Evolutionary conservation across 2,329 filamentous ascomycete species (phyloP).

Genomic region (Camptophora hylomeconis): DNA sequence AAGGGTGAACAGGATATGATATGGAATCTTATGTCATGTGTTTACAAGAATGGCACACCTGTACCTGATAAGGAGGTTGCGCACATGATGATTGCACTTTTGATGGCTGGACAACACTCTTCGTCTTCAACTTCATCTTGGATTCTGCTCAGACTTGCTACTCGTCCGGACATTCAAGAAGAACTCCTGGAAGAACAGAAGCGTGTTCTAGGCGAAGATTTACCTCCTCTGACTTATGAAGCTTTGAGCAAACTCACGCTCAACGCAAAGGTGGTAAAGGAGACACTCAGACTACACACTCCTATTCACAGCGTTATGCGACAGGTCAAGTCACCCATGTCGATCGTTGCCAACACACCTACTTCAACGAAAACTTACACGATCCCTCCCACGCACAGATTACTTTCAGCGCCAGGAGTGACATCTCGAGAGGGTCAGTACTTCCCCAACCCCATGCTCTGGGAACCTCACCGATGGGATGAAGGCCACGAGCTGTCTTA

Average conservation of each 20-base stretch:
- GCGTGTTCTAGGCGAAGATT: constrained; percentile 38
- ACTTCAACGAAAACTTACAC: constrained; percentile 54
- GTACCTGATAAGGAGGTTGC: constrained; percentile 66
- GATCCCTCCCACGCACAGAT: constrained; percentile 65
- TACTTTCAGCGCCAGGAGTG: constrained; percentile 77
- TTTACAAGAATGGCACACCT: constrained; percentile 58
- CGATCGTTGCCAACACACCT: constrained; percentile 48
- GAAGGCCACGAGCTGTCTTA: constrained; percentile 43
- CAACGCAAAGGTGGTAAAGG: constrained; percentile 52
- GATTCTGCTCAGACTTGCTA: constrained; percentile 63
- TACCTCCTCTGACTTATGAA: constrained; percentile 46
- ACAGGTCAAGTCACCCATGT: constrained; percentile 55
- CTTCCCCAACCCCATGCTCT: constrained; percentile 70
- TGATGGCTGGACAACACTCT: constrained; percentile 76
- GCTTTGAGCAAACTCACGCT: constrained; percentile 49
- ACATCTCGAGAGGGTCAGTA: constrained; percentile 57
- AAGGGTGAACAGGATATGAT: constrained; percentile 57
- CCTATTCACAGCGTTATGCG: constrained; percentile 64
- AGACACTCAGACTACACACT: constrained; percentile 57
- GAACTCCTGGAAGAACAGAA: constrained; percentile 58
- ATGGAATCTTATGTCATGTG: constrained; percentile 62
- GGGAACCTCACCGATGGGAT: constrained; percentile 90
- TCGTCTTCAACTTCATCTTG: constrained; percentile 66
- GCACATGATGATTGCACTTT: constrained; percentile 74
- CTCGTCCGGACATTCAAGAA: constrained; percentile 55